Evolutionary conservation across 208 protist genomes (phyloP).

Genomic region (Strigomonas culicis): DNA sequence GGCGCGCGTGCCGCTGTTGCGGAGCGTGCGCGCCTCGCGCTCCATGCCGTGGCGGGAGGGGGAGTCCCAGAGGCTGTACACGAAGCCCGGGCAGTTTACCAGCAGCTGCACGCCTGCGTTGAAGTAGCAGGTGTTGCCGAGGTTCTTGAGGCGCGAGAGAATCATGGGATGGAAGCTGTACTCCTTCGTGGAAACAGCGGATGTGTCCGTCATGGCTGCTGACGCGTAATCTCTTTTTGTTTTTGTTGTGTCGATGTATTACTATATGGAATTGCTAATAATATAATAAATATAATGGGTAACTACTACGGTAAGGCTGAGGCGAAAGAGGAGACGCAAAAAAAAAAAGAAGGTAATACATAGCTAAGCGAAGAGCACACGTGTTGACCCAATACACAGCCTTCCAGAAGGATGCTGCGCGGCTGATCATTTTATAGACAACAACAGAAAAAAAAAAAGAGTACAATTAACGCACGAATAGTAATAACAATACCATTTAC

Average conservation of each 20-base stretch:
- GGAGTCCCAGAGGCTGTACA: slow-evolving; percentile 57
- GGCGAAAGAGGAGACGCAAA: too few relatives aligned
- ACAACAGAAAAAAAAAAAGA: too few relatives aligned
- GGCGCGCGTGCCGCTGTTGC: slow-evolving; percentile 21
- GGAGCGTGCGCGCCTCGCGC: background rate
- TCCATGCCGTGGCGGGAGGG: slow-evolving; percentile 8
- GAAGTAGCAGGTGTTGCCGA: slow-evolving; percentile 98
- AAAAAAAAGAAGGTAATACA: too few relatives aligned
- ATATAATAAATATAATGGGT: background rate
- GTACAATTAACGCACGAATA: too few relatives aligned
- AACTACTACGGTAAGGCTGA: background rate
- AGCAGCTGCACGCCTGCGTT: slow-evolving; percentile 95
- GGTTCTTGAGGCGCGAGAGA: slow-evolving; percentile 88
- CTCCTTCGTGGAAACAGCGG: background rate
- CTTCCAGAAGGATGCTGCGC: too few relatives aligned
- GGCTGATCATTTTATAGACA: too few relatives aligned
- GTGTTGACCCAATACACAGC: too few relatives aligned
- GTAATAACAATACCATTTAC: too few relatives aligned
- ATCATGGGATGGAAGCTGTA: slow-evolving; percentile 41
- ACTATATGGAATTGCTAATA: background rate
- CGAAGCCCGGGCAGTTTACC: slow-evolving; percentile 74
- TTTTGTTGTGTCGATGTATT: too few relatives aligned
- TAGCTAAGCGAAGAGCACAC: too few relatives aligned
- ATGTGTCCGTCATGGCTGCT: background rate
- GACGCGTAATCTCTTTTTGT: too few relatives aligned